Base-by-base conservation (phyloP, 495 filamentous ascomycete species). In the Pseudoneurospora amorphoporcata region DNA sequence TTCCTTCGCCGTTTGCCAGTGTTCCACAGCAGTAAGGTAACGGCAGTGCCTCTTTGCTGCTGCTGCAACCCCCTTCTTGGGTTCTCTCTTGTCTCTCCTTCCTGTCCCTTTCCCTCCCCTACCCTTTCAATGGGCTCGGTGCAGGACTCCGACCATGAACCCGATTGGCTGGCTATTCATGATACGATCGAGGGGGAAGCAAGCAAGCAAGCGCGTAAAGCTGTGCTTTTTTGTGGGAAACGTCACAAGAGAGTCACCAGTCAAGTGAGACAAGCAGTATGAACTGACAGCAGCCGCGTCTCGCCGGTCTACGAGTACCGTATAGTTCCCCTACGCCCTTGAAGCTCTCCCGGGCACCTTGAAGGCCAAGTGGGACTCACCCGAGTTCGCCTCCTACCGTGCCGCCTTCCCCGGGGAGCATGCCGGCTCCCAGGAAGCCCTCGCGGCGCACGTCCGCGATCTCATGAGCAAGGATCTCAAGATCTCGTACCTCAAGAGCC, bases 301-400 rank as follows among this genome's bases (percentile, higher is more conserved):
- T 23, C 61, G 58, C 43, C 35, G 37, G 39, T 14, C 10, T 43
- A 68, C 61, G 61, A 29, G 61, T 35, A n/a, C n/a, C n/a, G n/a
- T 35, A 75, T 72, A 92, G 90, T 93, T 92, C 79, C 90, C 91
- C 68, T 92, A 92, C 77, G 89, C 91, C 29, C 82, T 92, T 69
- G 73, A 81, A 35, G 86, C 83, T 39, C 87, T 93, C 40, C 88
- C 89, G 17, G 73, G 76, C 32, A 86, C 87, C 69, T 81, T 91
- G 65, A 72, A 78, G n/a, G 79, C 83, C 47, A 82, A 91, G 75
- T 93, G 91, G 91, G 80, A 88, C 76, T 77, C 76, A 39, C 82
- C 86, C 32, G 72, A 76, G 68, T 91, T 92, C 81, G 77, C 81
- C 37, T 84, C 85, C 42, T 91, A 89, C 79, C 86, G 84, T 70